Percentiles rank a stretch among this genome's conserved stretches.
phyloP scores from a whole-genome alignment of 2,329 filamentous ascomycete species.

The Diplodia mutila region DNA sequence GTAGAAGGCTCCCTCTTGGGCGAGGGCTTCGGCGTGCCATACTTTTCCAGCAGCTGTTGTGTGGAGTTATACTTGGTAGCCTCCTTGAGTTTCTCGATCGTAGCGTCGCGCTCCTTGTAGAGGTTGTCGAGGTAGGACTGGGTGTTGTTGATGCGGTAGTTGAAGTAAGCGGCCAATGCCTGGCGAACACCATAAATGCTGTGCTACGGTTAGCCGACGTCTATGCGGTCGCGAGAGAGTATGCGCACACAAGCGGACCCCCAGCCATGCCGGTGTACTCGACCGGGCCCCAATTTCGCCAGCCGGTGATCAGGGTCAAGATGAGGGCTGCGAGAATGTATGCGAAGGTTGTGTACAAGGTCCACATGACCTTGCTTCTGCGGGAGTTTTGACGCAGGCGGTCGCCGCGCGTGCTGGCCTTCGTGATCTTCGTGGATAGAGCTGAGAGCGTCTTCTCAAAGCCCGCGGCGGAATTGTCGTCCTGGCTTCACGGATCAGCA shows the following conservation, averaged over 20 bases:
- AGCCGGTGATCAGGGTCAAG: constrained; percentile 81
- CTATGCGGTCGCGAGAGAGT: neutral
- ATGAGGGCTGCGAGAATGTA: constrained; percentile 88
- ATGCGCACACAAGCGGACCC: constrained; percentile 73
- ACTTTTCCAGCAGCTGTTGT: constrained; percentile 89
- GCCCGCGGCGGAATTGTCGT: constrained; percentile 79
- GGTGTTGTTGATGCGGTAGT: constrained; percentile 75
- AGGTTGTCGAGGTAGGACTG: constrained; percentile 72
- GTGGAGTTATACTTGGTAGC: constrained; percentile 97
- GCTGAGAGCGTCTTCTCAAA: constrained; percentile 90
- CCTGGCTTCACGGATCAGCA: constrained; percentile 52
- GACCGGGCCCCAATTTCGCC: constrained; percentile 71
- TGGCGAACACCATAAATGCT: constrained; percentile 81
- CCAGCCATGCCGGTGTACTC: constrained; percentile 81
- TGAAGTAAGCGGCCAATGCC: constrained; percentile 71
- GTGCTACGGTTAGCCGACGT: constrained; percentile 30
- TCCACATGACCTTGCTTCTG: constrained; percentile 82
- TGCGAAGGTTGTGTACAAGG: constrained; percentile 85
- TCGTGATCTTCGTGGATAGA: constrained; percentile 80
- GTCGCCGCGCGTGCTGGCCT: constrained; percentile 74
- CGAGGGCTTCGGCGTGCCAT: constrained; percentile 64
- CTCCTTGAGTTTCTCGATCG: constrained; percentile 91
- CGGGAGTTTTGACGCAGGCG: constrained; percentile 71
- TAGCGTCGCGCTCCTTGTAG: constrained; percentile 77
- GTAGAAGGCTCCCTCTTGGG: constrained; percentile 45